Evolutionary conservation across 2,329 filamentous ascomycete species (phyloP), one percentile per base, ranked within the genome.

Genomic region (Aplosporella prunicola): DNA sequence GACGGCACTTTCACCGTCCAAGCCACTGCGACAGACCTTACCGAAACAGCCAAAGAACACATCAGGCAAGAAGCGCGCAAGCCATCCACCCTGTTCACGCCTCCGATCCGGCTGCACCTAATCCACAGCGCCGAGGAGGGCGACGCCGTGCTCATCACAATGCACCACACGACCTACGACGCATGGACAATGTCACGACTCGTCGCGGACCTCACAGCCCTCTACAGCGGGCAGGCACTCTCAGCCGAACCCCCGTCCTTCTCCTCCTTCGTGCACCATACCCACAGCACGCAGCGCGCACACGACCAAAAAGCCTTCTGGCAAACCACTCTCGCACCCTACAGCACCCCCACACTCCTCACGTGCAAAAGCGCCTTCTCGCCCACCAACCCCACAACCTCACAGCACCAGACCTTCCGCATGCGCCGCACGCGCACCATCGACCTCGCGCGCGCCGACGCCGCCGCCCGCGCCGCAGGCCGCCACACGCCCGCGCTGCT

Each of bases 81-180:
- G 4, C 53, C 52, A 8, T 60, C 57, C 15, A 48, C 52, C 3
- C 45, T 61, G 2, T 52, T 45, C 24, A 46, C 45, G 7, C 55
- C 57, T 9, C 56, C 58, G 5, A 50, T 52, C 4, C 45, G 51
- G 7, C 50, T 61, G 3, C 45, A 46, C 15, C 50, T 55, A 5
- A 20, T 60, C 17, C 36, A 31, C 18, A 51, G 46, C 17, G 51
- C 45, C 2, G 41, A 34, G n/a, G 50, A 50, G 18, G 40, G 44
- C 15, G 55, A 59, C 31, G 49, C 48, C 8, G 45, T 61, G 5
- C 32, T 55, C 7, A 20, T 61, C 8, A 47, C 52, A 20, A 46
- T 61, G 18, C 54, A 60, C 26, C 58, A 61, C 33, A 53, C 57
- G 11, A 47, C 50, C 6, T 61, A 60, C 36, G 58, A 61, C 27